A percentile compares a stretch with the other conserved stretches of the same genome.
These are phyloP conservation scores for Phytophthora tubulina DNA, from an alignment of 352 stramenopile species.

Conservation along the genomic window DNA sequence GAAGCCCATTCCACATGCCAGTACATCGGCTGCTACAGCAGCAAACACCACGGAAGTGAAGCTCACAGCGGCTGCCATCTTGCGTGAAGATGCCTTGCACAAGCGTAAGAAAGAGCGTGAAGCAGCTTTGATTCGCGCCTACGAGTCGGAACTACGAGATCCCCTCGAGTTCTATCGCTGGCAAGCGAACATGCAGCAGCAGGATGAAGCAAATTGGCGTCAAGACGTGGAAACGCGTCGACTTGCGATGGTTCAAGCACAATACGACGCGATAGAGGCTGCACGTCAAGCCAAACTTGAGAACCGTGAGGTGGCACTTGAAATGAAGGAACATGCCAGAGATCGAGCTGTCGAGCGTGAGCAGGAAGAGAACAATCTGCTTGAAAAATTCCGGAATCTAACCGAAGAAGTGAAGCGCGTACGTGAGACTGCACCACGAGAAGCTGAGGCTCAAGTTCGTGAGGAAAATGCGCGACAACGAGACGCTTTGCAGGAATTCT, in stretches of 20 bases:
- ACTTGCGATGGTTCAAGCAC: conserved; percentile 85
- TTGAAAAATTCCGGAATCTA: conserved; percentile 63
- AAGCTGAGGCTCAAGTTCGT: conserved; percentile 73
- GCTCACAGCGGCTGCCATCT: conserved; percentile 90
- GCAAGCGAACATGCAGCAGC: conserved; percentile 86
- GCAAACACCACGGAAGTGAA: conserved; percentile 62
- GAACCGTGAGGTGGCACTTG: conserved; percentile 83
- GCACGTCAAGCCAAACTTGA: conserved; percentile 73
- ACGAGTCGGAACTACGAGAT: conserved; percentile 92
- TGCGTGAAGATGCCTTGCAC: conserved; percentile 92
- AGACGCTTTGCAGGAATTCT: conserved; percentile 72
- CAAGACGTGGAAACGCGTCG: conserved; percentile 82
- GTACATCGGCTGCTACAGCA: conserved; percentile 34
- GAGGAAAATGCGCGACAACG: conserved; percentile 69
- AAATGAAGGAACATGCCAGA: conserved; percentile 82
- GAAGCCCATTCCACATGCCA: conserved; percentile 65
- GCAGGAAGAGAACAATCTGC: conserved; percentile 61
- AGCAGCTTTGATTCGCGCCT: conserved; percentile 84
- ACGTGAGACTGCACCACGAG: conserved; percentile 79
- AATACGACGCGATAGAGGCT: conserved; percentile 82
- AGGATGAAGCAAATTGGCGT: conserved; percentile 76
- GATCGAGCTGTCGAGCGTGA: conserved; percentile 73
- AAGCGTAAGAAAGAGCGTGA: conserved; percentile 94
- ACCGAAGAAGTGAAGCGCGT: conserved; percentile 80
- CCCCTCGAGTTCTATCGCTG: conserved; percentile 93